phyloP scores from a whole-genome alignment of 139 green algal species.

The Haematococcus sp. region DNA sequence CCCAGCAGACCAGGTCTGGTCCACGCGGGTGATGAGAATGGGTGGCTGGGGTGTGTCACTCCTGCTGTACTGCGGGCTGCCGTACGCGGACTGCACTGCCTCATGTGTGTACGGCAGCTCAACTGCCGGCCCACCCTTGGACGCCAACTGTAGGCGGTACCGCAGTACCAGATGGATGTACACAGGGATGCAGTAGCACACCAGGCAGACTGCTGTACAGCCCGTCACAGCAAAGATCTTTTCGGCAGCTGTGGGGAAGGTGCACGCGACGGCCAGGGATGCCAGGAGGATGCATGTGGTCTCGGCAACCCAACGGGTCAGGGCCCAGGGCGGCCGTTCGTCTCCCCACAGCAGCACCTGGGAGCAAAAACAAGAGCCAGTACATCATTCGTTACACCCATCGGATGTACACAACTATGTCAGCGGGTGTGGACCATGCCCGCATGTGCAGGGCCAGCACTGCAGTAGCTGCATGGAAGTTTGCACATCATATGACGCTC shows the following conservation, averaged over 20 bases:
- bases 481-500: no score
- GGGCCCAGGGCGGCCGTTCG: no score
- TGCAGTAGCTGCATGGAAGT: no score
- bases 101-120: no score
- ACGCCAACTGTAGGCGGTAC: not conserved
- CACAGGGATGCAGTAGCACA: constrained; percentile 65
- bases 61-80: not conserved
- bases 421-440: no score
- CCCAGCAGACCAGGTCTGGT: not conserved
- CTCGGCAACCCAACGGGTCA: not conserved
- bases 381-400: no score
- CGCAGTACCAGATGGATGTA: constrained; percentile 32
- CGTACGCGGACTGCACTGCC: not conserved
- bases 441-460: not conserved
- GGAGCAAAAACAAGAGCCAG: not conserved
- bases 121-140: no score
- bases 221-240: constrained; percentile 68
- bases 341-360: not conserved
- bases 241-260: constrained; percentile 37
- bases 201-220: constrained; percentile 63
- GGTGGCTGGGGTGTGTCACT: not conserved
- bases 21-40: not conserved
- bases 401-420: no score
- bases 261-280: constrained; percentile 31
- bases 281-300: constrained; percentile 26